Conservation (phyloP, 2,329 filamentous ascomycete genomes). For the Pyricularia grisea region DNA sequence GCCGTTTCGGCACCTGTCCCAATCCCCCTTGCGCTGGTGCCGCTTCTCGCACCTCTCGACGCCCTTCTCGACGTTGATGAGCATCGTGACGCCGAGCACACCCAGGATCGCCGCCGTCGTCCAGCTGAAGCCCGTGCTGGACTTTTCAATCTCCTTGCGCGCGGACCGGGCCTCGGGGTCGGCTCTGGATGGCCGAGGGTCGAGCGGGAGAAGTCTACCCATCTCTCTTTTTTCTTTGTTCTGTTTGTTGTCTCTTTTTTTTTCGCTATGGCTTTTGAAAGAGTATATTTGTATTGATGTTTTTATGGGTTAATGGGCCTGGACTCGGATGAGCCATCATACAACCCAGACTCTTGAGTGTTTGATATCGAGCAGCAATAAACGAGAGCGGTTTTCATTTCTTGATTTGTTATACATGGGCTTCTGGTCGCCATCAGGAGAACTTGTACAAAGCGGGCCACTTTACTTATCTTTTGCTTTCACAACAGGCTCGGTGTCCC, state of each 20-base stretch:
- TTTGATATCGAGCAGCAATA: not conserved
- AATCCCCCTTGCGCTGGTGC: constrained; percentile 9
- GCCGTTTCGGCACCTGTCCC: not conserved
- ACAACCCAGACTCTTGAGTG: not conserved
- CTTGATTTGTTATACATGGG: not conserved
- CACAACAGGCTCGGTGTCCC: not conserved
- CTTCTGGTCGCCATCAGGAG: not conserved
- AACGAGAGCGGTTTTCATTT: not conserved
- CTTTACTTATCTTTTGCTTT: not conserved
- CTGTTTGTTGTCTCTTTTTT: not conserved
- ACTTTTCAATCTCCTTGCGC: constrained; percentile 29
- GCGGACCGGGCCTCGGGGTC: constrained; percentile 24
- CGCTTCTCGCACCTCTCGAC: constrained; percentile 23
- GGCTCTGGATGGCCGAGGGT: constrained; percentile 25
- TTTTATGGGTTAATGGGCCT: not conserved
- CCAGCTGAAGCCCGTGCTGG: constrained; percentile 29
- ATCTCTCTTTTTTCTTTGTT: constrained; percentile 7
- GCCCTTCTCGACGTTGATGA: constrained; percentile 31
- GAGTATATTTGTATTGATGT: not conserved
- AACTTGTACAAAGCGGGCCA: not conserved
- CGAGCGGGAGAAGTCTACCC: constrained; percentile 13
- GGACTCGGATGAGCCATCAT: not conserved
- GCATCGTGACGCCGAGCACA: constrained; percentile 22
- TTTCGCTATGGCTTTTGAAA: not conserved
- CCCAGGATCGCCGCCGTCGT: constrained; percentile 27